Percentiles rank a stretch among this genome's conserved stretches.
Conservation (phyloP, 2,329 filamentous ascomycete genomes). For the Apiospora kogelbergensis region DNA sequence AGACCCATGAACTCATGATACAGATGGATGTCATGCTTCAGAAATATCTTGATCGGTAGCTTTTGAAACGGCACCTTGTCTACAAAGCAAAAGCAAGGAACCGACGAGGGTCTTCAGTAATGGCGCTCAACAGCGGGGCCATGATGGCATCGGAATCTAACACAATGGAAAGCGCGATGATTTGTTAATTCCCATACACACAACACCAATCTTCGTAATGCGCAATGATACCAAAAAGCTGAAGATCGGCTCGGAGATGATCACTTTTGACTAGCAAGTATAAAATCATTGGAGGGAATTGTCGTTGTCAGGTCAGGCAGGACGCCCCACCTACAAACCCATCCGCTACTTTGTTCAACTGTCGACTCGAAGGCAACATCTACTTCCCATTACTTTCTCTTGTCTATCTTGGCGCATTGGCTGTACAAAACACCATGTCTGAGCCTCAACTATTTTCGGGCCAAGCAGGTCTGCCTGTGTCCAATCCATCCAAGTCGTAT, state of each 20-base stretch:
- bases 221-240: not conserved
- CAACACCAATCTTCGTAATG: not conserved
- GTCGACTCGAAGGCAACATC: too few species aligned
- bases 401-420: not conserved
- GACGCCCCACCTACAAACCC: not conserved
- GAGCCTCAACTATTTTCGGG: constrained; percentile 19
- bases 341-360: not conserved
- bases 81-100: not conserved
- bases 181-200: not conserved
- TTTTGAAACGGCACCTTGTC: not conserved
- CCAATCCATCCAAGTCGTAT: constrained; percentile 64
- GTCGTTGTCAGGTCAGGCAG: not conserved
- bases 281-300: not conserved
- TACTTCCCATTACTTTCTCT: not conserved
- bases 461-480: constrained; percentile 58
- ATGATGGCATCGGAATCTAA: not conserved
- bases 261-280: not conserved
- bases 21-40: not conserved
- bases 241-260: not conserved
- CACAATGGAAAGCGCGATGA: not conserved
- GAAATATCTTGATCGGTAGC: not conserved
- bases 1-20: not conserved
- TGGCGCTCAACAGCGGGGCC: not conserved
- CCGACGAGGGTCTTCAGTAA: not conserved
- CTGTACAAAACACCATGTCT: constrained; percentile 14